Percentiles rank a stretch among this genome's conserved stretches.
phyloP scores from a whole-genome alignment of 164 flowering plant genomes.

The Umbilicus rupestris region DNA sequence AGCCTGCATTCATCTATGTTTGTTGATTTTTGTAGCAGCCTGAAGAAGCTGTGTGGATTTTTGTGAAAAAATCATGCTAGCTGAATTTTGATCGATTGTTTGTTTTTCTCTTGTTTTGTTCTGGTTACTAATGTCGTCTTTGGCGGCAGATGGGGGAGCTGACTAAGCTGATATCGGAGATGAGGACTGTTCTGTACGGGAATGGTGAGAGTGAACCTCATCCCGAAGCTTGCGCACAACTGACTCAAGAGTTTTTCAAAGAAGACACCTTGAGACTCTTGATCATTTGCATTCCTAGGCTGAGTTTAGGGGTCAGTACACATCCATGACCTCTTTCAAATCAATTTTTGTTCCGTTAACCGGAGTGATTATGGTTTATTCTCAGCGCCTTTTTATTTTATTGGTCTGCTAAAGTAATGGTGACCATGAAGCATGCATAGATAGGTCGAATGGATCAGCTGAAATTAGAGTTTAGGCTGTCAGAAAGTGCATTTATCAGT shows the following conservation, averaged over 20 bases:
- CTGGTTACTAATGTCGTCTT: background rate
- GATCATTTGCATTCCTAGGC: slow-evolving; percentile 22
- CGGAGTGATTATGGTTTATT: too few species aligned
- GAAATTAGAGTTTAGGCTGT: too few species aligned
- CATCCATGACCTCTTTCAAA: too few species aligned
- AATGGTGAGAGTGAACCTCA: slow-evolving; percentile 24
- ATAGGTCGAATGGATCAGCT: too few species aligned
- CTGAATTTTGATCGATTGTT: background rate
- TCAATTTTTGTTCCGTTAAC: background rate
- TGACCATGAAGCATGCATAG: too few species aligned
- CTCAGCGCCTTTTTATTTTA: too few species aligned
- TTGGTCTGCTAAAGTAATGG: too few species aligned
- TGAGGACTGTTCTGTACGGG: slow-evolving; percentile 26
- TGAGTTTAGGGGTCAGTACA: slow-evolving; percentile 23
- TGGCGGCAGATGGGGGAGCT: slow-evolving; percentile 18
- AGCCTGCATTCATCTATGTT: too few species aligned
- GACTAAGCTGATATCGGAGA: slow-evolving; percentile 18
- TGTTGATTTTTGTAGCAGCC: too few species aligned
- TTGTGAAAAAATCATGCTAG: too few species aligned
- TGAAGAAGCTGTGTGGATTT: too few species aligned
- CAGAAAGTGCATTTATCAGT: too few species aligned
- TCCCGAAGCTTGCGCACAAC: slow-evolving; percentile 26
- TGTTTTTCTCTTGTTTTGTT: background rate
- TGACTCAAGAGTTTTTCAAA: slow-evolving; percentile 24
- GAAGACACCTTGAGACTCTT: slow-evolving; percentile 21